Conservation (phyloP, 73 alveolate genomes). For the Symbiodinium pilosum region DNA sequence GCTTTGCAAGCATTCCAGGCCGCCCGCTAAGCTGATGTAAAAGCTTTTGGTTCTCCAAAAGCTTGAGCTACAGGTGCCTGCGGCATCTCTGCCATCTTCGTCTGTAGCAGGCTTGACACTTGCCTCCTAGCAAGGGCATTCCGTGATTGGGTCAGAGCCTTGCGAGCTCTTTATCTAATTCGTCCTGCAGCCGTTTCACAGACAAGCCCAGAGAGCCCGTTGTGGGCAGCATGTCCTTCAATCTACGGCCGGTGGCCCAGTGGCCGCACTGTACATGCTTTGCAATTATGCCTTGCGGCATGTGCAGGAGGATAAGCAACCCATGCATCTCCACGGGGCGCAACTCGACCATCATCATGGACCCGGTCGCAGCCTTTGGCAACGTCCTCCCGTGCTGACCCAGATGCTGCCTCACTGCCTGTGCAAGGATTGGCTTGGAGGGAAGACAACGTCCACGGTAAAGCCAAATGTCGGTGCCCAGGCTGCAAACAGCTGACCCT, state of each 20-base stretch:
- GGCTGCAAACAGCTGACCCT: neutral
- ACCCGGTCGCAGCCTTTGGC: neutral
- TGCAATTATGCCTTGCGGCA: neutral
- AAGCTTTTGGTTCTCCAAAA: too few relatives aligned
- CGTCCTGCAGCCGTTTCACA: neutral
- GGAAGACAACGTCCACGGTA: slow-evolving; percentile 35
- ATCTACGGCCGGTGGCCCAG: neutral
- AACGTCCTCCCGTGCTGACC: too few relatives aligned
- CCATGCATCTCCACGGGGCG: slow-evolving; percentile 29
- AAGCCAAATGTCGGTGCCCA: slow-evolving; percentile 49
- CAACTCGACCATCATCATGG: slow-evolving; percentile 66
- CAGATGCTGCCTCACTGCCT: too few relatives aligned
- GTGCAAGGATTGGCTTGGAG: slow-evolving; percentile 48
- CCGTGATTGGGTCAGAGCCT: too few relatives aligned
- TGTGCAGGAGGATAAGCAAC: slow-evolving; percentile 49
- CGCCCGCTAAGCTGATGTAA: too few relatives aligned
- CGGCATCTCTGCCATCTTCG: too few relatives aligned
- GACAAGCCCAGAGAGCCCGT: neutral
- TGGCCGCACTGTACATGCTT: too few relatives aligned
- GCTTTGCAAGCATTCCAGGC: neutral
- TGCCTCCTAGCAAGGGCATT: too few relatives aligned
- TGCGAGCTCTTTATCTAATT: too few relatives aligned
- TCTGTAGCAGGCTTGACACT: too few relatives aligned
- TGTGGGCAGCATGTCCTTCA: neutral
- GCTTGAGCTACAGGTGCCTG: too few relatives aligned